These are phyloP conservation scores for Pulveroboletus sp. DNA, from an alignment of 768 basidiomycete species.

Conservation along the genomic window DNA sequence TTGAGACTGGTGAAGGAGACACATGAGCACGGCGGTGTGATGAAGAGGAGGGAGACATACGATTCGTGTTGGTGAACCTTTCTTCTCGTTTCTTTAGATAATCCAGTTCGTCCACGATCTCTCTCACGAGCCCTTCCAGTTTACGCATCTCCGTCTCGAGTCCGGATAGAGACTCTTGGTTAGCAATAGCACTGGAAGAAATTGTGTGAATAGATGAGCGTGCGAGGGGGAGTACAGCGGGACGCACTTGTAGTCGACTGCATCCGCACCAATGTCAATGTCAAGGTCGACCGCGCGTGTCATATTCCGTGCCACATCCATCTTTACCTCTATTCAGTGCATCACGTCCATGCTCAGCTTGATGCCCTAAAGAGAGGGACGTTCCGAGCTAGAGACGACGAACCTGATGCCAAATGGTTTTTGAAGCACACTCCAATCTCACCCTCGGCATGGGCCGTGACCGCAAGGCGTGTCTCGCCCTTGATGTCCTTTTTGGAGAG, in stretches of 20 bases:
- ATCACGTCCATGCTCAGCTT: not conserved
- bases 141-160: constrained; percentile 99
- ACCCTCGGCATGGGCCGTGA: constrained; percentile 90
- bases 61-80: constrained; percentile 81
- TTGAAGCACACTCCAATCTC: constrained; percentile 95
- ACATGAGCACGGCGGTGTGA: not conserved
- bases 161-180: constrained; percentile 92
- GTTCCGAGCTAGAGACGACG: not conserved
- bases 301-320: constrained; percentile 45
- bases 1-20: constrained; percentile 59
- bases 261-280: constrained; percentile 96
- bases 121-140: constrained; percentile 89
- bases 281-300: constrained; percentile 83
- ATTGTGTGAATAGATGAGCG: not conserved
- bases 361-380: not conserved
- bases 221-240: not conserved
- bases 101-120: constrained; percentile 88
- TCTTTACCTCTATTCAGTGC: constrained; percentile 37
- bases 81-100: constrained; percentile 91
- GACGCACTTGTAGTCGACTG: constrained; percentile 95
- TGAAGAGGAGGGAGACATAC: constrained; percentile 44
- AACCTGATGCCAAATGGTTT: constrained; percentile 73
- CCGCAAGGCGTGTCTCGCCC: constrained; percentile 86
- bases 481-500: constrained; percentile 84
- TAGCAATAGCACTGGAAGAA: constrained; percentile 82